Base-by-base conservation (phyloP, 441 rosid species). In the Populus hybrid region DNA sequence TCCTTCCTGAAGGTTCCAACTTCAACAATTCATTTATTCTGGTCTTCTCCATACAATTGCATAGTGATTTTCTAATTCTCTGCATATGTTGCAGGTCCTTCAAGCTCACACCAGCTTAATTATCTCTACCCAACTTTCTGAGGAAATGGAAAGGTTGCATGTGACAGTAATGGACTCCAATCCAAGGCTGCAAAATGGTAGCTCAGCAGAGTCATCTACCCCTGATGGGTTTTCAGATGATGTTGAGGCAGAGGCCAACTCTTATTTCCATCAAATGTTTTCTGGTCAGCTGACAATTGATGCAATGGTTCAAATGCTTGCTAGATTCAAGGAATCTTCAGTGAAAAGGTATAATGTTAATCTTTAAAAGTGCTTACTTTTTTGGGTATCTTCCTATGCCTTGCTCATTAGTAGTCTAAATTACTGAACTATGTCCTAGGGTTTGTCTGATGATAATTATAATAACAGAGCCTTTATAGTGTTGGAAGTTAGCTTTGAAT, bases 251-350 rank as follows among this genome's bases (percentile, higher is more conserved):
- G 99, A 97, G 86, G 99, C 98, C 71, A 97, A 97, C 81, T 89
- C 98, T 79, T 94, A 93, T 79, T 97, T 97, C 84, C 99, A 92
- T 80, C 91, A 94, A 82, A 94, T 94, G 95, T 97, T 94, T 83
- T 91, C 94, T 80, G 90, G 92, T 78, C 94, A 87, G 84, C 81
- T 97, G 88, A 86, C 92, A 76, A 89, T 91, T 79, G 99, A 97
- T 78, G 88, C 94, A 36, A 93, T 95, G 94, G 97, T 97, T 81
- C 98, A 94, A 84, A 94, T 92, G 97, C 98, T 97, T 85, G 90
- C 97, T 16, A 90, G 88, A 72, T 94, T 93, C 84, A 97, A 92
- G 88, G 98, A 94, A 80, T 97, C 98, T 53, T 81, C 89, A 68
- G 89, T 89, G 69, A 86, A 80, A 85, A 93, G 99, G 99, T 93